phyloP scores from a whole-genome alignment of 768 basidiomycete species.

The Naganishia friedmannii region DNA sequence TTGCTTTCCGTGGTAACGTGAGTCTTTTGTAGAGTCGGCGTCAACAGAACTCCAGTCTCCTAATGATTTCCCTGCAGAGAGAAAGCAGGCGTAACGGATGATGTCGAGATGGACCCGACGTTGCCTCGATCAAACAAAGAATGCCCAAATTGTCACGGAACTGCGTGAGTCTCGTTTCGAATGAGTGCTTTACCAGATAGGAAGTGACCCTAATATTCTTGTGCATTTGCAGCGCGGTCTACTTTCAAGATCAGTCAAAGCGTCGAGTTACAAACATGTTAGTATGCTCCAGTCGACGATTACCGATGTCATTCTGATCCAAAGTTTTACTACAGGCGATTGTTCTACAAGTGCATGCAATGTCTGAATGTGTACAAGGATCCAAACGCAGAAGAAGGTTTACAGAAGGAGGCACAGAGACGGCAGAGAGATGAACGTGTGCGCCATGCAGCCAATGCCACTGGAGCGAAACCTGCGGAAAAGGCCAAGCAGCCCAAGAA shows the following conservation, averaged over 20 bases:
- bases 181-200: neutral
- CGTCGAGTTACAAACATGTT: constrained; percentile 76
- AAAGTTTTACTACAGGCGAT: constrained; percentile 32
- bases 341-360: constrained; percentile 49
- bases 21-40: constrained; percentile 35
- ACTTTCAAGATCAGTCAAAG: constrained; percentile 96
- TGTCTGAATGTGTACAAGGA: constrained; percentile 47
- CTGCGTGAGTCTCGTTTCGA: constrained; percentile 63
- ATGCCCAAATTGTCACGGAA: constrained; percentile 76
- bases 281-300: neutral
- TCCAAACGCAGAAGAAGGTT: constrained; percentile 34
- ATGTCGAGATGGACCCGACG: constrained; percentile 83
- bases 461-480: constrained; percentile 16
- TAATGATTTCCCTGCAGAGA: constrained; percentile 60
- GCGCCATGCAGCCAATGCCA: constrained; percentile 26
- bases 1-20: constrained; percentile 89
- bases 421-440: constrained; percentile 25
- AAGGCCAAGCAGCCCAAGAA: constrained; percentile 10
- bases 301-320: neutral
- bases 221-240: constrained; percentile 67
- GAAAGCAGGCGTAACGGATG: constrained; percentile 84
- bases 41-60: neutral
- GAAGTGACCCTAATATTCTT: constrained; percentile 11
- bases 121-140: constrained; percentile 80
- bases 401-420: constrained; percentile 25